Base-by-base conservation (phyloP, 805 yeast genomes). In the Saitoella complicata region DNA sequence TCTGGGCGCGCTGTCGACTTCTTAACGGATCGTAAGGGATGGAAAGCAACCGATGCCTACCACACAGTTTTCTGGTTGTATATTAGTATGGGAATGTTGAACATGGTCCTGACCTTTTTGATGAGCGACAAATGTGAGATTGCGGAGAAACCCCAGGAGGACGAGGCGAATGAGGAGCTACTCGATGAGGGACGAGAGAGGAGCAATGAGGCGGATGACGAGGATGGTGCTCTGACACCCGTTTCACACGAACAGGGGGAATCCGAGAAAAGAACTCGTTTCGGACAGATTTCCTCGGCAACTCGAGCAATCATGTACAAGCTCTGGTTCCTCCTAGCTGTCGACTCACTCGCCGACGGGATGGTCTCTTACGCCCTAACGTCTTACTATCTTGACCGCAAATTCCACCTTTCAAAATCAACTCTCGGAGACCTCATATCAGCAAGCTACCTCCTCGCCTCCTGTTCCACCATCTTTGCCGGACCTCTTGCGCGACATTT, bases 351-450 rank as follows among this genome's bases (percentile, higher is more conserved):
- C 42, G 95, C 94, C 0, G 76, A 75, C 50, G 95, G 95, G 1
- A 80, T 86, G 60, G 80, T 85, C 85, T 78, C 94, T 1, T 68
- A 77, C 39, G 80, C 94, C 1, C 87, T 95, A 95, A 69, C 80
- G 38, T 84, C 85, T 37, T 86, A 79, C 58, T 86, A 82, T 61
- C 78, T 83, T 65, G 72, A 75, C 45, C 70, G 68, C 34, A 59
- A 65, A 9, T 85, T 78, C 53, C 51, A 58, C 1, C 61, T 75
- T 31, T 59, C 76, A 1, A 75, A 86, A 3, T 62, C 77, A 0
- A 59, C 68, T 0, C 61, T 85, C 40, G 95, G 95, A 5, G 51
- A 70, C 1, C 62, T 85, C 31, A 83, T 83, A 58, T 81, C 81
- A 53, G 50, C 65, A 34, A 73, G 83, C 1, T 80, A 76, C 51